Percentiles rank a stretch among this genome's conserved stretches.
Evolutionary conservation across 2,329 filamentous ascomycete species (phyloP).

Genomic region (Sphaceloma murrayae): DNA sequence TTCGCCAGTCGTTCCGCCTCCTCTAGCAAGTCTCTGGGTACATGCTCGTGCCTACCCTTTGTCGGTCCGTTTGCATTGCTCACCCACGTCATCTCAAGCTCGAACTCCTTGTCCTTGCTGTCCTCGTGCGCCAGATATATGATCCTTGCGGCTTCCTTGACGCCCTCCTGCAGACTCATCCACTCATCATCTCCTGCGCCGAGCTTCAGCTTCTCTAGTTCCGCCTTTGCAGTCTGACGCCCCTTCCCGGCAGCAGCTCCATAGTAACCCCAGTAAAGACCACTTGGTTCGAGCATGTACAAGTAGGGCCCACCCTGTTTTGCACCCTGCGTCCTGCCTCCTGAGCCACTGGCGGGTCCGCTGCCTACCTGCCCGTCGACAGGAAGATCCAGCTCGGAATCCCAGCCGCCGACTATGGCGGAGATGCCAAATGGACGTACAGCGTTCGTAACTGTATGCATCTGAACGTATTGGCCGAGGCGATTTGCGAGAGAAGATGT

Average conservation of each 20-base stretch:
- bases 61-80: conserved; percentile 76
- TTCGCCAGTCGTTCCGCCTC: conserved; percentile 91
- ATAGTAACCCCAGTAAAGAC: conserved; percentile 97
- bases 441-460: conserved; percentile 93
- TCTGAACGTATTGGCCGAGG: conserved; percentile 93
- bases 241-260: conserved; percentile 96
- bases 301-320: conserved; percentile 82
- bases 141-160: conserved; percentile 93
- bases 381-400: conserved; percentile 72
- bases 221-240: conserved; percentile 90
- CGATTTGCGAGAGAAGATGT: conserved; percentile 79
- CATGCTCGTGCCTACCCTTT: conserved; percentile 85
- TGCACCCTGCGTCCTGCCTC: conserved; percentile 66
- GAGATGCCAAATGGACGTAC: conserved; percentile 96
- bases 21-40: conserved; percentile 79
- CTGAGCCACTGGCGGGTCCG: conserved; percentile 68
- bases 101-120: conserved; percentile 99
- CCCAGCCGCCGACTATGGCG: conserved; percentile 86
- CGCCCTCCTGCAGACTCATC: conserved; percentile 72
- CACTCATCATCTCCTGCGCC: conserved; percentile 49
- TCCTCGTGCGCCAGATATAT: conserved; percentile 97
- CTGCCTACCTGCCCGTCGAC: conserved; percentile 85
- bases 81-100: conserved; percentile 99
- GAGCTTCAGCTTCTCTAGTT: conserved; percentile 95
- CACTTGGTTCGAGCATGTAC: conserved; percentile 99